phyloP scores from a whole-genome alignment of 2,329 filamentous ascomycete genomes.

The Trichoderma asperellum region DNA sequence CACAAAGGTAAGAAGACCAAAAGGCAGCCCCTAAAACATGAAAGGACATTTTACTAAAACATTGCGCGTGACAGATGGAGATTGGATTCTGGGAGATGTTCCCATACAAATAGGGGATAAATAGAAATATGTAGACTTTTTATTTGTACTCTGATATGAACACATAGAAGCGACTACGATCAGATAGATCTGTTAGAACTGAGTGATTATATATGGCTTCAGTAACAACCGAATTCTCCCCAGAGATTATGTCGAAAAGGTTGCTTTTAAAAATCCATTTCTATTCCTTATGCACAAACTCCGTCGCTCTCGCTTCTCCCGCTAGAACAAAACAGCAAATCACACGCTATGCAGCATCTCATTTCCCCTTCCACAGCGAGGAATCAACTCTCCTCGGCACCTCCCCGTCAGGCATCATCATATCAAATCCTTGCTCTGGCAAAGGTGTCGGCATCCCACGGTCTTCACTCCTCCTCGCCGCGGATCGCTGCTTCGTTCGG shows the following conservation, averaged over 20 bases:
- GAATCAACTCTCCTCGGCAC: constrained; percentile 49
- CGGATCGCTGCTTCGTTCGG: constrained; percentile 53
- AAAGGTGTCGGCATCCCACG: constrained; percentile 50
- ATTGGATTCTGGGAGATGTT: constrained; percentile 62
- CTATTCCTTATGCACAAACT: background rate
- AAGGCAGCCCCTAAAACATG: background rate
- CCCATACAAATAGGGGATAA: constrained; percentile 41
- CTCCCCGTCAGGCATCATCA: constrained; percentile 58
- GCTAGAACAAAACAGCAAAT: background rate
- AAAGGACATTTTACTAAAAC: background rate
- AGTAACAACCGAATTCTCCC: background rate
- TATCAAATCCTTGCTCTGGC: constrained; percentile 51
- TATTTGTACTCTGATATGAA: background rate
- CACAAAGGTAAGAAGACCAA: constrained; percentile 65
- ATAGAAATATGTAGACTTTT: background rate
- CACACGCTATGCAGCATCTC: background rate
- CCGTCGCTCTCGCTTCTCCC: background rate
- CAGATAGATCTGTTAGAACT: background rate
- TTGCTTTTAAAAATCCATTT: background rate
- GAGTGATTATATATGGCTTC: background rate
- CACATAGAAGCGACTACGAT: background rate
- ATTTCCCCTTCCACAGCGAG: constrained; percentile 14
- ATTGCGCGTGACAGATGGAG: constrained; percentile 49
- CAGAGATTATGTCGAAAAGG: background rate
- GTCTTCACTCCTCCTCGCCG: constrained; percentile 30